Conservation (phyloP, 2,329 filamentous ascomycete species). For the Fusarium brachygibbosum region DNA sequence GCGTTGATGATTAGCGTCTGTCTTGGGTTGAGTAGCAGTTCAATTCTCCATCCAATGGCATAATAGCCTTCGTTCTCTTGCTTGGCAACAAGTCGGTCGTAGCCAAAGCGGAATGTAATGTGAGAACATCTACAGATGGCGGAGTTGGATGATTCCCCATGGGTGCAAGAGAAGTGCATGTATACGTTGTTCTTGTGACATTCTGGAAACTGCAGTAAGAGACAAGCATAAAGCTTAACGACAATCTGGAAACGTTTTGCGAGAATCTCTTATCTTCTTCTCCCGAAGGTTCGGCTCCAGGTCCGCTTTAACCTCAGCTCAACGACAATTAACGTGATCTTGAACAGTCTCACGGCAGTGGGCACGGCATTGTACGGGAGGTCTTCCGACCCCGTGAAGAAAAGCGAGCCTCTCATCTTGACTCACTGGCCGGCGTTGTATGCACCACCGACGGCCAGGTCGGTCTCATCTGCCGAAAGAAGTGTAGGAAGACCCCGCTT, state of each 20-base stretch:
- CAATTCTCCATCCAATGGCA: not conserved
- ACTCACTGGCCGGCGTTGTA: slow-evolving; percentile 34
- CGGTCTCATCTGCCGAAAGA: slow-evolving; percentile 44
- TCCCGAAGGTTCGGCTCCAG: slow-evolving; percentile 13
- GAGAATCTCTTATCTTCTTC: slow-evolving; percentile 28
- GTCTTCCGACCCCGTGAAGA: slow-evolving; percentile 33
- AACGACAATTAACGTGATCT: slow-evolving; percentile 13
- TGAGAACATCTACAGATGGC: slow-evolving; percentile 4
- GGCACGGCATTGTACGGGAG: slow-evolving; percentile 38
- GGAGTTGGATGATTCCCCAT: slow-evolving; percentile 17
- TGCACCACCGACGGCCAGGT: slow-evolving; percentile 31
- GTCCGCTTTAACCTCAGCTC: slow-evolving; percentile 17
- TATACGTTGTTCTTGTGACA: slow-evolving; percentile 20
- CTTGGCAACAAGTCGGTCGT: not conserved
- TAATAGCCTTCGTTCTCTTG: not conserved
- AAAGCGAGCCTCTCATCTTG: slow-evolving; percentile 17
- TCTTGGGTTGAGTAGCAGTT: not conserved
- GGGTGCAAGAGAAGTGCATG: slow-evolving; percentile 12
- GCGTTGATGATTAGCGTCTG: not conserved
- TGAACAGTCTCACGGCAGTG: slow-evolving; percentile 29
- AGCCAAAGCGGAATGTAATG: slow-evolving; percentile 6
- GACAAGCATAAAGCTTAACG: too few relatives aligned
- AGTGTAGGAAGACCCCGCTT: slow-evolving; percentile 22
- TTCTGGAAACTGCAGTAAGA: slow-evolving; percentile 10
- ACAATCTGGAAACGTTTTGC: slow-evolving; percentile 6